phyloP scores from a whole-genome alignment of 495 filamentous ascomycete genomes.

The Staphylotrichum longicolle region DNA sequence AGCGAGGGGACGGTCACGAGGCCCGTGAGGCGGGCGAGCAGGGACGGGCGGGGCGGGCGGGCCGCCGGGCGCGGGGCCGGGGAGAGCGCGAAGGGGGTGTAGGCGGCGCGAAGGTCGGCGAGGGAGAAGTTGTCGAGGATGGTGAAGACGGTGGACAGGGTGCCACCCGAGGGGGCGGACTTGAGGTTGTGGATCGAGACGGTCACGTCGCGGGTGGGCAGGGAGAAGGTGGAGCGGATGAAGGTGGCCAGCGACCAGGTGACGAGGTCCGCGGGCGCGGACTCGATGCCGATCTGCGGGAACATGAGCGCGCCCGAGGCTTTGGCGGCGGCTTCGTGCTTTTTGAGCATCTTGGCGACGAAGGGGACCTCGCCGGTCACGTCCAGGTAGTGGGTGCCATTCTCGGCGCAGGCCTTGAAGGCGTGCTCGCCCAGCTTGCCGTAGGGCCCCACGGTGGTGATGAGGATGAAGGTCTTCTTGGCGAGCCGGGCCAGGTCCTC shows the following conservation, averaged over 20 bases:
- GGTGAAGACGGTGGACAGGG: slow-evolving; percentile 61
- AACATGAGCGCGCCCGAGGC: slow-evolving; percentile 79
- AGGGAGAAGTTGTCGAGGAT: slow-evolving; percentile 62
- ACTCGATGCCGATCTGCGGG: slow-evolving; percentile 81
- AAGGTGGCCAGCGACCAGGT: slow-evolving; percentile 65
- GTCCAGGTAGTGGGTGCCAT: slow-evolving; percentile 91
- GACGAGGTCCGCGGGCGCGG: slow-evolving; percentile 77
- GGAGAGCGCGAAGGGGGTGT: slow-evolving; percentile 63
- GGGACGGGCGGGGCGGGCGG: slow-evolving; percentile 37
- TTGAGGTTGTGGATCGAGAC: slow-evolving; percentile 62
- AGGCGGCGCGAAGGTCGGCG: slow-evolving; percentile 53
- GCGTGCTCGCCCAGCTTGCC: slow-evolving; percentile 72
- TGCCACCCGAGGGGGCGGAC: slow-evolving; percentile 71
- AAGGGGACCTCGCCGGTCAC: slow-evolving; percentile 85
- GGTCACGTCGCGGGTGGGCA: slow-evolving; percentile 57
- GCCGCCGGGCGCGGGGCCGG: slow-evolving; percentile 51
- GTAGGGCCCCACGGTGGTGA: slow-evolving; percentile 87
- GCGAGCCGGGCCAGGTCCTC: slow-evolving; percentile 63
- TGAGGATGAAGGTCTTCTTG: slow-evolving; percentile 71
- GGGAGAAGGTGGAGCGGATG: slow-evolving; percentile 57
- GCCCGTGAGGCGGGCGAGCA: slow-evolving; percentile 56
- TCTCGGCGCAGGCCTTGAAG: slow-evolving; percentile 81
- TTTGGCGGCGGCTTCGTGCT: slow-evolving; percentile 75
- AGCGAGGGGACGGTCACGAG: slow-evolving; percentile 60
- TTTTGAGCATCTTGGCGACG: slow-evolving; percentile 72